Percentiles rank a stretch among this genome's conserved stretches.
phyloP scores from a whole-genome alignment of 1,284 basidiomycete species.

The Marasmius oreades region DNA sequence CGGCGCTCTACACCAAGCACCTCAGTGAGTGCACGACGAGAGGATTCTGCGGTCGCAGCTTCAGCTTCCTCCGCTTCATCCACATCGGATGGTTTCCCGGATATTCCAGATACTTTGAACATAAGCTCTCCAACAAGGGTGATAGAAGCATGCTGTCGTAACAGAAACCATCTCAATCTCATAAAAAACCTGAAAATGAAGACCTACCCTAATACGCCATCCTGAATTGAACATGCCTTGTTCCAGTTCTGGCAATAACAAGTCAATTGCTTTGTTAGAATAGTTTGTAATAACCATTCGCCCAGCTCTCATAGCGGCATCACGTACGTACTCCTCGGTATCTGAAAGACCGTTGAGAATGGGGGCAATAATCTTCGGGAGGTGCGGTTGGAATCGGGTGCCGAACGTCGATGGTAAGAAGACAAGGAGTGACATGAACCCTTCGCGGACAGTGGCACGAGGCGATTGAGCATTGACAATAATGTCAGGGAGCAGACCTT shows the following conservation, averaged over 20 bases:
- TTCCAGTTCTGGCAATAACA: conserved; percentile 93
- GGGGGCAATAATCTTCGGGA: conserved; percentile 92
- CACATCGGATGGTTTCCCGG: conserved; percentile 74
- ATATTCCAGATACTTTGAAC: conserved; percentile 98
- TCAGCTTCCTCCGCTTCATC: conserved; percentile 82
- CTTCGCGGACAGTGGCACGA: conserved; percentile 91
- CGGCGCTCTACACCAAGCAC: conserved; percentile 87
- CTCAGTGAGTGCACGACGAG: conserved; percentile 83
- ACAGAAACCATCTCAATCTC: conserved; percentile 11
- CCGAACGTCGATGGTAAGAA: conserved; percentile 97
- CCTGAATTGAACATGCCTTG: conserved; percentile 91
- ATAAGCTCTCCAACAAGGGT: conserved; percentile 94
- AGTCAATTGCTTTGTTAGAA: conserved; percentile 87
- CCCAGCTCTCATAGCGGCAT: conserved; percentile 98
- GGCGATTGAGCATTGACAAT: conserved; percentile 90
- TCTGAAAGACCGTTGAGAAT: conserved; percentile 94
- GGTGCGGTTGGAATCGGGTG: conserved; percentile 91
- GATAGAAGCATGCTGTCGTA: conserved; percentile 82
- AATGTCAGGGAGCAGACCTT: conserved; percentile 92
- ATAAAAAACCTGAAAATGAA: neutral
- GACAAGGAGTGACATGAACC: conserved; percentile 97
- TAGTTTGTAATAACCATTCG: conserved; percentile 98
- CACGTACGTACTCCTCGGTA: conserved; percentile 89
- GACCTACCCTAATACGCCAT: conserved; percentile 89
- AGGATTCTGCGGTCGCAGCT: conserved; percentile 67